Conservation (phyloP, 345 rosid species). For the Hevea brasiliensis region DNA sequence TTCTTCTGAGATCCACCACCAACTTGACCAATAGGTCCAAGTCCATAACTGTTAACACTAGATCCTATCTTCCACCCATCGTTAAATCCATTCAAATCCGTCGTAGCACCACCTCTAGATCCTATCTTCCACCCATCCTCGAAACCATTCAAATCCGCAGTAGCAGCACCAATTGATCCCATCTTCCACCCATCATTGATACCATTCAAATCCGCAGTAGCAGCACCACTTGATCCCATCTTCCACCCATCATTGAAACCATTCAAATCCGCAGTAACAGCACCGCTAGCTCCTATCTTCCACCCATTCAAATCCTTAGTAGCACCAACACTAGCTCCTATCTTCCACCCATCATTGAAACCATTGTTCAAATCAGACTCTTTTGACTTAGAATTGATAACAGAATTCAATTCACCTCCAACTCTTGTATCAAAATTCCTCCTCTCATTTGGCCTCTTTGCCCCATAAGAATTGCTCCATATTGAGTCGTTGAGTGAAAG, state of each 20-base stretch:
- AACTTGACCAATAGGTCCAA: constrained; percentile 30
- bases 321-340: constrained; percentile 13
- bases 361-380: constrained; percentile 33
- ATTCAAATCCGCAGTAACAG: constrained; percentile 19
- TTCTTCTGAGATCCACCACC: constrained; percentile 38
- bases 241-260: constrained; percentile 54
- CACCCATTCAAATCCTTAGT: constrained; percentile 14
- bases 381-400: constrained; percentile 14
- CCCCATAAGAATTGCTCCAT: constrained; percentile 63
- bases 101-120: background rate
- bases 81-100: constrained; percentile 15
- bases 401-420: constrained; percentile 40
- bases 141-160: constrained; percentile 34
- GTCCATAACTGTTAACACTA: constrained; percentile 26
- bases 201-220: constrained; percentile 4
- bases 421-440: constrained; percentile 74
- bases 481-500: constrained; percentile 89
- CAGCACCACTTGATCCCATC: constrained; percentile 14
- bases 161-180: background rate
- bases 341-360: constrained; percentile 54
- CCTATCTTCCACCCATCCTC: constrained; percentile 54
- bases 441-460: constrained; percentile 65
- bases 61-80: constrained; percentile 25
- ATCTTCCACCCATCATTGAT: constrained; percentile 24
- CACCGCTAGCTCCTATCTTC: constrained; percentile 15